Evolutionary conservation across 352 stramenopile species (phyloP), one percentile per base, ranked within the genome.

Genomic region (Plasmopara halstedii): DNA sequence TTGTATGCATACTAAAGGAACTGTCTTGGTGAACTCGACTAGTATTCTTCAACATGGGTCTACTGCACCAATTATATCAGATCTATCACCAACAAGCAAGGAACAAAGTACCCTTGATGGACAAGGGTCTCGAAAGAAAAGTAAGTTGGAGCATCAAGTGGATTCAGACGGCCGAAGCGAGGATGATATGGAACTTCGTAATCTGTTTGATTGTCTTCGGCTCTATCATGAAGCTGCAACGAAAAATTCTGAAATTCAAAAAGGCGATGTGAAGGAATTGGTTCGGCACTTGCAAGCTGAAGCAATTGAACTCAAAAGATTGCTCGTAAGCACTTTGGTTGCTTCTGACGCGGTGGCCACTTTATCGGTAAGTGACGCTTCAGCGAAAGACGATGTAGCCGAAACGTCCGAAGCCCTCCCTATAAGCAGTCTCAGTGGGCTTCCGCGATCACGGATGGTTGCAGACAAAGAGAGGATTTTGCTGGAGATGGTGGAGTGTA

Each of bases 181-280:
- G 18, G 80, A 92, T 53, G 77, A 87, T 22, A 21, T 88, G 32
- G 77, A 85, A 18, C 38, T 92, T 6, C 74, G 77, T 3, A 75
- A 89, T 18, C 67, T 92, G 1, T 64, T 89, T 0, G 77, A 92
- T 35, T 65, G 77, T 17, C 43, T 92, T 31, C 77, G 89, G 43
- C 80, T 76, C 31, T 77, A 92, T 38, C 80, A 92, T 48, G 80
- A 92, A 41, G 64, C 67, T 3, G 75, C 88, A 18, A 58, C 73
- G 6, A 88, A 88, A 46, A 73, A 50, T 23, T 88, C 89, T 20
- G 70, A 88, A 21, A 67, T 87, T 21, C 76, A 88, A 33, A 81
- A 85, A 37, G 69, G 69, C 0, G 75, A 85, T 42, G 63, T 79
- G 7, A 67, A 71, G 14, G 69, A 76, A 31, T 40, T 85, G 20